Evolutionary conservation across 2,329 filamentous ascomycete genomes (phyloP).

Genomic region (Colletotrichum gloeosporioides): DNA sequence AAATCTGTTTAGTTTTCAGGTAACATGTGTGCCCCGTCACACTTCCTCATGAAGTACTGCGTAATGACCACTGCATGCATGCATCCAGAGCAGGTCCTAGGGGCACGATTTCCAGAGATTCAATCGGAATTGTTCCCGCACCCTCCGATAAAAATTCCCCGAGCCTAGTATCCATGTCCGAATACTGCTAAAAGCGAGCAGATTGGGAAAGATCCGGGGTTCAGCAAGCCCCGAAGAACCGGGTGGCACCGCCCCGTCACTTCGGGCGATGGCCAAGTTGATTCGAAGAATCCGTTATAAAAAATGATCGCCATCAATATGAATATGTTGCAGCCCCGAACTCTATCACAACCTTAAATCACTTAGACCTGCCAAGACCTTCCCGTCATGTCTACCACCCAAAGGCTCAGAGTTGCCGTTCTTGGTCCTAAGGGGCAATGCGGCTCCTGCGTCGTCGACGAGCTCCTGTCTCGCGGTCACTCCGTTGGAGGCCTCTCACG

Average conservation of each 20-base stretch:
- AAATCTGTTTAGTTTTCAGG: background rate
- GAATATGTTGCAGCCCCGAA: background rate
- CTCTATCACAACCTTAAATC: background rate
- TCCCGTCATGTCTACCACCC: background rate
- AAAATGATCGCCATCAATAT: background rate
- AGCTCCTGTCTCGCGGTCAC: background rate
- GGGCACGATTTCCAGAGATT: background rate
- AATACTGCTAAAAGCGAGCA: background rate
- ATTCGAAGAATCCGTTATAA: background rate
- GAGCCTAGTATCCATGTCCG: background rate
- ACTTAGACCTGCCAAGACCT: background rate
- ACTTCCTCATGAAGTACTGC: background rate
- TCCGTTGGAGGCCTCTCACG: background rate
- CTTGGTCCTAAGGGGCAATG: background rate
- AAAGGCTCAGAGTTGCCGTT: background rate
- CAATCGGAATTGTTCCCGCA: background rate
- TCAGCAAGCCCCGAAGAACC: background rate
- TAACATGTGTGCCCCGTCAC: background rate
- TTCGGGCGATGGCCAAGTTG: background rate
- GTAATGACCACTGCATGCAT: background rate
- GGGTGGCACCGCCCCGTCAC: background rate
- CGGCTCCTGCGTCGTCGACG: background rate
- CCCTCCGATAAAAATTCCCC: background rate
- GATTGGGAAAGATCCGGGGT: background rate
- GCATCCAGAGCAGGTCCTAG: background rate